Evolutionary conservation across 371 early-diverging fungal genomes (phyloP), one percentile per base, ranked within the genome.

Genomic region (Blakeslea trispora): DNA sequence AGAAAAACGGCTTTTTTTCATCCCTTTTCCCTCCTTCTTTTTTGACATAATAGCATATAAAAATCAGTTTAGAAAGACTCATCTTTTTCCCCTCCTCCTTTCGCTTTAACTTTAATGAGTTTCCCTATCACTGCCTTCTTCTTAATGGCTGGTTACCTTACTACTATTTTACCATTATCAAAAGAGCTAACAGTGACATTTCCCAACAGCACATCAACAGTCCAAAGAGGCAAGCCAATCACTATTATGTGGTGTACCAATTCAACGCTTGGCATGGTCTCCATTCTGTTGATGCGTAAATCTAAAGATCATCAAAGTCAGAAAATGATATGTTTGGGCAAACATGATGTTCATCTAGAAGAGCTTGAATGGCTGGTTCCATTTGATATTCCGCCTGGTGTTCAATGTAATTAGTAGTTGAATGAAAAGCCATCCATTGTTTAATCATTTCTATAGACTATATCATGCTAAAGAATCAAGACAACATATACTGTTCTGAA

Each of bases 91-190:
- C 23, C 21, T 23, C 45, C 21, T 21, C 23, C 23, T 45, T 22
- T 19, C 4, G 6, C 6, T 21, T 19, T 6, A 7, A 44, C 3
- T 21, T 5, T 19, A 18, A 9, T 45, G 45, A 4, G 5, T 7
- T 45, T 45, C 24, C 21, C 45, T 45, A 21, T 8, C 2, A 15
- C 53, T 28, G 50, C 55, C n/a, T n/a, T 54, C n/a, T 31, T 55
- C n/a, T 19, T 50, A 17, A 18, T 50, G 32, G 50, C 45, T 50
- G 55, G 37, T 17, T 55, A 41, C 19, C 3, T 61, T 43, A 50
- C 28, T 19, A 22, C 24, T 18, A 15, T 50, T 14, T 45, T 50
- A 0, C 55, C 55, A 50, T n/a, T 54, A 37, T 13, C 13, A 2
- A 37, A 37, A 37, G 14, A 14, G 11, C 11, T 37, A 11, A 37